Evolutionary conservation across 2,329 filamentous ascomycete genomes (phyloP).

Genomic region (Neonectria faginata): DNA sequence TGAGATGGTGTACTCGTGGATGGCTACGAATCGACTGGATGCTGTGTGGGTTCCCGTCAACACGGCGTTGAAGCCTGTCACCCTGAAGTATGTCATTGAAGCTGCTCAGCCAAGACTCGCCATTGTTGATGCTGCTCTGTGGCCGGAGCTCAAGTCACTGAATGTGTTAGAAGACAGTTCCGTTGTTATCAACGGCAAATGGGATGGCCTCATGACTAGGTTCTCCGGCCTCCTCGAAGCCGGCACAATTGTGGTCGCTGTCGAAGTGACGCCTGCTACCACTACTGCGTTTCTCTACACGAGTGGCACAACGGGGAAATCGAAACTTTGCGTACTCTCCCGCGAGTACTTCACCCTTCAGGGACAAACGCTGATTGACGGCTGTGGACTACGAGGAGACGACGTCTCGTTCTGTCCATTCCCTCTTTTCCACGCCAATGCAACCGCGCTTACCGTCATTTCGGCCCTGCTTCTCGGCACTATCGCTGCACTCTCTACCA

Average conservation of each 20-base stretch:
- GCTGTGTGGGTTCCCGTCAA: slow-evolving; percentile 23
- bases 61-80: slow-evolving; percentile 18
- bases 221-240: background rate
- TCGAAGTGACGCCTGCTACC: background rate
- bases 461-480: slow-evolving; percentile 8
- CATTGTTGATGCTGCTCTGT: background rate
- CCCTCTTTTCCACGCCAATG: slow-evolving; percentile 14
- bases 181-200: background rate
- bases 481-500: slow-evolving; percentile 1
- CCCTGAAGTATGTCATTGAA: slow-evolving; percentile 17
- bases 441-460: slow-evolving; percentile 6
- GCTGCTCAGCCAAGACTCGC: slow-evolving; percentile 14
- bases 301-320: slow-evolving; percentile 24
- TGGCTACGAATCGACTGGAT: slow-evolving; percentile 16
- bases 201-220: background rate
- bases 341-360: slow-evolving; percentile 24
- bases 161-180: background rate
- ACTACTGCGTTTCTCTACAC: slow-evolving; percentile 23
- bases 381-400: slow-evolving; percentile 1
- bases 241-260: background rate
- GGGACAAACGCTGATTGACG: slow-evolving; percentile 12
- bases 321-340: slow-evolving; percentile 18
- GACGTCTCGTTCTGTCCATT: slow-evolving; percentile 17
- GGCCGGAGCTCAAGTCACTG: background rate
- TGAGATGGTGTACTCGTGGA: slow-evolving; percentile 16